phyloP scores from a whole-genome alignment of 2,329 filamentous ascomycete species.

The Diaporthe australafricana region DNA sequence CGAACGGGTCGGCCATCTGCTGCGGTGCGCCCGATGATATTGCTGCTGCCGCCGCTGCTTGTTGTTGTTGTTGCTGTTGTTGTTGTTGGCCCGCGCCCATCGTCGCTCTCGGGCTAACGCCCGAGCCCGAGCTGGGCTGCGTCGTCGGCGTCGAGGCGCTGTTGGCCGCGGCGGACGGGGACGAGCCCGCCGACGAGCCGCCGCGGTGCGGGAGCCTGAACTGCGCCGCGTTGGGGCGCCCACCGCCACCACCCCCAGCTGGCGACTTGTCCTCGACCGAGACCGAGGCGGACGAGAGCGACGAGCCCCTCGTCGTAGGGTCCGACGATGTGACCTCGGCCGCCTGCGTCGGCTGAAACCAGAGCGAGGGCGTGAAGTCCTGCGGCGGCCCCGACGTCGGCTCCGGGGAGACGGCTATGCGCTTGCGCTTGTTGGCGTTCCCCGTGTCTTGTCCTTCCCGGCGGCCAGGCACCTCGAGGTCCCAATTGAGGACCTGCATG shows the following conservation, averaged over 20 bases:
- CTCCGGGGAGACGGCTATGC: conserved; percentile 28
- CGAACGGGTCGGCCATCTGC: neutral
- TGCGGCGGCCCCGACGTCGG: neutral
- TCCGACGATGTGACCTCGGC: conserved; percentile 20
- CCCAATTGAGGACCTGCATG: conserved; percentile 59
- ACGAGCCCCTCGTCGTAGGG: conserved; percentile 19
- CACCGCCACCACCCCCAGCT: neutral
- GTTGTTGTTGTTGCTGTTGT: too few relatives aligned
- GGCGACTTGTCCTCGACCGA: neutral
- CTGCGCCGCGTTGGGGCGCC: neutral
- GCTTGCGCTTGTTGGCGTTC: conserved; percentile 35
- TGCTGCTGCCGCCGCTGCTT: neutral
- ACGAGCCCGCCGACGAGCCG: conserved; percentile 29
- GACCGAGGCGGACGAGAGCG: conserved; percentile 12
- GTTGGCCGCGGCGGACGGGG: conserved; percentile 22
- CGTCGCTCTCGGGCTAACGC: conserved; percentile 11
- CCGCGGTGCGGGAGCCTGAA: conserved; percentile 33
- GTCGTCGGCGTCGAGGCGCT: conserved; percentile 26
- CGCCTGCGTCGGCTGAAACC: conserved; percentile 13
- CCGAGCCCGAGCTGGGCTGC: conserved; percentile 29
- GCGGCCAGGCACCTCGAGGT: conserved; percentile 63
- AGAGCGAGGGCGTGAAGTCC: neutral
- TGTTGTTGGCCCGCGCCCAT: conserved; percentile 1
- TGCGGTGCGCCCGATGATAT: neutral
- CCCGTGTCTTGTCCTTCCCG: conserved; percentile 51